Evolutionary conservation across 2,329 filamentous ascomycete genomes (phyloP).

Genomic region (Camillea tinctor): DNA sequence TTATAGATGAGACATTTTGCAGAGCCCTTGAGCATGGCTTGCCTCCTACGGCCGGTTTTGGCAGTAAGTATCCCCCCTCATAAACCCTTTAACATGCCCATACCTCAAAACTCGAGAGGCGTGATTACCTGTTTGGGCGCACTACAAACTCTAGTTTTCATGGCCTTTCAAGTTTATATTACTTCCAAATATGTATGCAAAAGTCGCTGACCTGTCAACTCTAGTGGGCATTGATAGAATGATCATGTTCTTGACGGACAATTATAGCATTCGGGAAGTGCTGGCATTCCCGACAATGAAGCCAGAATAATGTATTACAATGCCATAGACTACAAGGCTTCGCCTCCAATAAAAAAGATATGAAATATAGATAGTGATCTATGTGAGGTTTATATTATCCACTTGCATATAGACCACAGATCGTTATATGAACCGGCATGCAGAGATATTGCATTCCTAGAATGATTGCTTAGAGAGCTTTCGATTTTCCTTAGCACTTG

Average conservation of each 20-base stretch:
- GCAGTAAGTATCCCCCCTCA: constrained; percentile 40
- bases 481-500: too few species aligned
- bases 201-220: background rate
- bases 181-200: too few species aligned
- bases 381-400: too few species aligned
- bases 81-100: background rate
- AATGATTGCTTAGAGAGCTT: too few species aligned
- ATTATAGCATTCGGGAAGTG: constrained; percentile 59
- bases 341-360: background rate
- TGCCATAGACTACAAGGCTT: background rate
- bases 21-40: constrained; percentile 85
- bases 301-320: background rate
- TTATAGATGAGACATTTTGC: constrained; percentile 95
- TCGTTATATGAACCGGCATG: too few species aligned
- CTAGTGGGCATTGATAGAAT: constrained; percentile 71
- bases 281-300: background rate
- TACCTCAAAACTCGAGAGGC: background rate
- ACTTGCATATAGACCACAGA: too few species aligned
- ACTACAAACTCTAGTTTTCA: background rate
- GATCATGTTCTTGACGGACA: constrained; percentile 94
- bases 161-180: background rate
- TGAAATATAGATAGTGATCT: too few species aligned
- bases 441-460: too few species aligned
- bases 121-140: background rate
- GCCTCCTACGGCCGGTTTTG: constrained; percentile 93